Evolutionary conservation across 169 alveolate genomes (phyloP).

Genomic region (Hepatocystis sp.): DNA sequence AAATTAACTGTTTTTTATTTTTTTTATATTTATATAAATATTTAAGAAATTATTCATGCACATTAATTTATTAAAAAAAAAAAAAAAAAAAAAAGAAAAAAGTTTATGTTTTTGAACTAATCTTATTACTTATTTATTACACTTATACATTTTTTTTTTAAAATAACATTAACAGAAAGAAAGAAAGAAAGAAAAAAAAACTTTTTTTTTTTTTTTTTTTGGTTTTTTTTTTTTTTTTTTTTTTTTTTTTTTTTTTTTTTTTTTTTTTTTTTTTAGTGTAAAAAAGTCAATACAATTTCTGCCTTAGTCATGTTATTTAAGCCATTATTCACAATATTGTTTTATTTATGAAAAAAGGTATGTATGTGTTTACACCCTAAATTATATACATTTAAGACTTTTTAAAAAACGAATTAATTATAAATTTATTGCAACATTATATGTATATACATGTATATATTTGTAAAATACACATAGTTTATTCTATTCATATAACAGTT

Average conservation of each 20-base stretch:
- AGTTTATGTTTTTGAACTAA: constrained; percentile 23
- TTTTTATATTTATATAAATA: no score
- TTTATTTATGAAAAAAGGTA: no score
- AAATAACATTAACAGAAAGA: constrained; percentile 1
- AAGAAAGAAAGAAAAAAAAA: constrained; percentile 16
- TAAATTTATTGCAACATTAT: no score
- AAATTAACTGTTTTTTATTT: no score
- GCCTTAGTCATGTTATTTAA: constrained; percentile 22
- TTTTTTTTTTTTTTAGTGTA: constrained; percentile 1
- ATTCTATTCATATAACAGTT: neutral
- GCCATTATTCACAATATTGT: constrained; percentile 1
- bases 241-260: constrained; percentile 10
- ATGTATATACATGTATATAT: no score
- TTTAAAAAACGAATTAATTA: no score
- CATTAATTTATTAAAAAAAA: no score
- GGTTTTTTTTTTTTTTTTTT: no score
- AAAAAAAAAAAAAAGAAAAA: constrained; percentile 18
- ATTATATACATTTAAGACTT: no score
- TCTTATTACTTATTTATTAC: constrained; percentile 28
- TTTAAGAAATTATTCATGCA: no score
- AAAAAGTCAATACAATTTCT: constrained; percentile 10
- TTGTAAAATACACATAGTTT: constrained; percentile 13
- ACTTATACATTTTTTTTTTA: constrained; percentile 6
- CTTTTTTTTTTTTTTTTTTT: constrained; percentile 9
- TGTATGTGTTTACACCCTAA: no score